Percentiles rank a stretch among this genome's conserved stretches.
Evolutionary conservation across 805 yeast species (phyloP).

Genomic region (Wickerhamiella spandovensis): DNA sequence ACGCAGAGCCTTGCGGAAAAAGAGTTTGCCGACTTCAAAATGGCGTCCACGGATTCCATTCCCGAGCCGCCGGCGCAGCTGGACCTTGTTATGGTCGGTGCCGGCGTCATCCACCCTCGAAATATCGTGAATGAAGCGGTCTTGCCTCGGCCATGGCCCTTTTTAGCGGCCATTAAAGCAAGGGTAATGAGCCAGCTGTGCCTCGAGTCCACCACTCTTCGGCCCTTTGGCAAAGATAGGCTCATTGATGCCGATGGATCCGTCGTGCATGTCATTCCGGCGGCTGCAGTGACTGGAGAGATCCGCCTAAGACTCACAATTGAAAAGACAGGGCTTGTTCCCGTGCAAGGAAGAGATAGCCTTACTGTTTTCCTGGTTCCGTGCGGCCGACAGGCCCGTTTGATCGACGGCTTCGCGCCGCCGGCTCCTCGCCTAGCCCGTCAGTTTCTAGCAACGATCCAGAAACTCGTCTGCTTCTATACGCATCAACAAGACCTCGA

Average conservation of each 20-base stretch:
- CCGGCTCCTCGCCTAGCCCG: slow-evolving; percentile 13
- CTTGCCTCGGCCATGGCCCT: slow-evolving; percentile 9
- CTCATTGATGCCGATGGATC: slow-evolving; percentile 12
- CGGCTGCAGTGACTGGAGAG: slow-evolving; percentile 10
- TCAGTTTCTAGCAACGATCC: slow-evolving; percentile 7
- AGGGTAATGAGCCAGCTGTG: slow-evolving; percentile 10
- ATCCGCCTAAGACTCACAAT: slow-evolving; percentile 9
- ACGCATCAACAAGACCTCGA: slow-evolving; percentile 6
- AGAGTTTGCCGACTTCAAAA: not conserved
- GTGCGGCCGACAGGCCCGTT: slow-evolving; percentile 11
- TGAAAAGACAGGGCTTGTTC: slow-evolving; percentile 9
- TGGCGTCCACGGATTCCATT: not conserved
- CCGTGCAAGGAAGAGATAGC: slow-evolving; percentile 6
- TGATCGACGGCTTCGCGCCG: slow-evolving; percentile 10
- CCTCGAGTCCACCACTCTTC: slow-evolving; percentile 1
- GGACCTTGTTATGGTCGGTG: slow-evolving; percentile 3
- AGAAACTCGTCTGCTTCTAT: slow-evolving; percentile 5
- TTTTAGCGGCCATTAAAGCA: slow-evolving; percentile 13
- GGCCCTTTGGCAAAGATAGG: slow-evolving; percentile 12
- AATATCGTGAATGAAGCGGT: slow-evolving; percentile 3
- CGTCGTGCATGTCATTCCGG: slow-evolving; percentile 10
- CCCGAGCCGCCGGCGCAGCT: slow-evolving; percentile 2
- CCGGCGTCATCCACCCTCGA: slow-evolving; percentile 14
- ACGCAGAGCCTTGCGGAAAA: not conserved
- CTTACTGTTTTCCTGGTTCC: slow-evolving; percentile 17